Percentiles rank a stretch among this genome's conserved stretches.
phyloP scores from a whole-genome alignment of 768 basidiomycete species.

The Leucocoprinus leucothites region DNA sequence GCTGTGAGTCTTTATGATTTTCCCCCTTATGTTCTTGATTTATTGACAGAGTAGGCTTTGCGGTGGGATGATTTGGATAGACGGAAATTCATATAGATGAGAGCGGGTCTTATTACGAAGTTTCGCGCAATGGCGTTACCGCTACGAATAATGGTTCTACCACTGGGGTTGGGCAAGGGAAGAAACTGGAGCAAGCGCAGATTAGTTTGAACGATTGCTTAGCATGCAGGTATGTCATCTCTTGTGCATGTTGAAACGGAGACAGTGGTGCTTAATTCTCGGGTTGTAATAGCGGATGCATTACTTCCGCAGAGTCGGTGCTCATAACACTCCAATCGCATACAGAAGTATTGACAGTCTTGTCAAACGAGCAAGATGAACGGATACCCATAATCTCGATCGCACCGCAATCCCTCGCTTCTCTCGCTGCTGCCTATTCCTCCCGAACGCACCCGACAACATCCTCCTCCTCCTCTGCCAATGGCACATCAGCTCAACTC shows the following conservation, averaged over 20 bases:
- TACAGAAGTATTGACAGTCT: constrained; percentile 81
- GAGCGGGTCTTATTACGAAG: constrained; percentile 85
- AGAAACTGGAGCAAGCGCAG: constrained; percentile 88
- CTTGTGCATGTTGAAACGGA: background rate
- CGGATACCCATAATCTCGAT: constrained; percentile 79
- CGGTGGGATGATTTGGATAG: constrained; percentile 33
- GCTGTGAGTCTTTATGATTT: constrained; percentile 25
- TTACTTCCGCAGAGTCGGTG: constrained; percentile 97
- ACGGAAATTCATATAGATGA: constrained; percentile 92
- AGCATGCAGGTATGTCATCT: constrained; percentile 81
- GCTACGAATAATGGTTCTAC: constrained; percentile 15
- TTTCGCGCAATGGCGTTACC: constrained; percentile 22
- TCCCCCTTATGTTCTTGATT: background rate
- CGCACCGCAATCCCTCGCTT: constrained; percentile 24
- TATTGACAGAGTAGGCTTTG: background rate
- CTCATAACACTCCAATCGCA: constrained; percentile 96
- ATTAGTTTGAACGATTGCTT: constrained; percentile 97
- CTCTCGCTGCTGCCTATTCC: constrained; percentile 16
- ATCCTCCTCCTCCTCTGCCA: background rate
- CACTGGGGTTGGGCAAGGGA: constrained; percentile 19
- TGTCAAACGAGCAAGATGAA: constrained; percentile 50
- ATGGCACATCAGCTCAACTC: constrained; percentile 8
- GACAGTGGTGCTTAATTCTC: background rate
- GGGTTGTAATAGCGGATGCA: constrained; percentile 71
- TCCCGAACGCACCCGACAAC: constrained; percentile 18